These are phyloP conservation scores for Alternaria panax DNA, from an alignment of 2,329 filamentous ascomycete genomes.

Conservation along the genomic window DNA sequence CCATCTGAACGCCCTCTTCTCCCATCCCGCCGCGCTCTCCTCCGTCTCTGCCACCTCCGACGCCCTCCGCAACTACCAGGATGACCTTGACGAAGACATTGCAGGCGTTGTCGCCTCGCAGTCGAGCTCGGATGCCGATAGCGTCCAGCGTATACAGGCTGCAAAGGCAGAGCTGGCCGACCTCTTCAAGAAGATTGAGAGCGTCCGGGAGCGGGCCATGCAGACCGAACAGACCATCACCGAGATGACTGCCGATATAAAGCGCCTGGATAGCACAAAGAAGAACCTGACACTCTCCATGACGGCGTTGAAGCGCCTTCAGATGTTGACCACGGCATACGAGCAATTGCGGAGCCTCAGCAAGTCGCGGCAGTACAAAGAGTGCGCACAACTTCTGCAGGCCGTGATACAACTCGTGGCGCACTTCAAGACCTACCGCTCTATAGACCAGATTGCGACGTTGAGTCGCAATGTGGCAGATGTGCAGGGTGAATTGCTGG, in stretches of 20 bases:
- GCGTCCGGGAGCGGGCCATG: constrained; percentile 84
- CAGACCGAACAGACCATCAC: constrained; percentile 96
- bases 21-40: constrained; percentile 82
- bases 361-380: constrained; percentile 87
- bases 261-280: constrained; percentile 94
- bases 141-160: constrained; percentile 87
- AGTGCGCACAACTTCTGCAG: constrained; percentile 91
- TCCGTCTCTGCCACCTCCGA: constrained; percentile 78
- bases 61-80: constrained; percentile 75
- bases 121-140: constrained; percentile 84
- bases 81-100: constrained; percentile 84
- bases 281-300: constrained; percentile 95
- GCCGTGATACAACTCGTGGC: constrained; percentile 97
- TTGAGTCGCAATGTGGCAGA: constrained; percentile 92
- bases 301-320: constrained; percentile 94
- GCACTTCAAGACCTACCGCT: constrained; percentile 97
- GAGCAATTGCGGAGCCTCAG: constrained; percentile 88
- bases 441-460: constrained; percentile 96
- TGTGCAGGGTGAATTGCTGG: constrained; percentile 87
- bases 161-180: constrained; percentile 88
- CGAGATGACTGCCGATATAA: constrained; percentile 98
- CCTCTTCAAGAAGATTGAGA: constrained; percentile 94
- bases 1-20: constrained; percentile 93
- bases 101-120: constrained; percentile 74
- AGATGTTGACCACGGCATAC: constrained; percentile 99